Evolutionary conservation across 768 basidiomycete genomes (phyloP).

Genomic region (Xerocomellus chrysenteron): DNA sequence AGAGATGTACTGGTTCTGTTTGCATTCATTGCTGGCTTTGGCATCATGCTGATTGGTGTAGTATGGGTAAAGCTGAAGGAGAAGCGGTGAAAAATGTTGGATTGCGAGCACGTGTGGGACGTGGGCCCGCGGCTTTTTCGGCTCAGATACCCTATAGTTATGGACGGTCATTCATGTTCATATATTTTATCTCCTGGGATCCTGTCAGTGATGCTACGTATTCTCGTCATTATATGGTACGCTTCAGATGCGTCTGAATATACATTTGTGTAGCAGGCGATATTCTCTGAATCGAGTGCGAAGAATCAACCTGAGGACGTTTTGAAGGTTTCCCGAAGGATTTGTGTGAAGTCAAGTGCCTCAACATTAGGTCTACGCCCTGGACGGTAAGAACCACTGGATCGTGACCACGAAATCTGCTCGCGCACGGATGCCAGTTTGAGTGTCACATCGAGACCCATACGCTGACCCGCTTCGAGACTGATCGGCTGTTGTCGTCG

Average conservation of each 20-base stretch:
- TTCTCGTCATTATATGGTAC: background rate
- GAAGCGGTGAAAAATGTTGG: constrained; percentile 46
- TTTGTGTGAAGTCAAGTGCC: background rate
- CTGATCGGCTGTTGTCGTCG: constrained; percentile 3
- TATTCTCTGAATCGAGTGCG: background rate
- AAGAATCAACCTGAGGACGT: background rate
- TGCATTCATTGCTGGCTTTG: constrained; percentile 83
- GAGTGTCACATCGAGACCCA: constrained; percentile 26
- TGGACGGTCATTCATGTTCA: background rate
- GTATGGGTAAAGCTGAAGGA: constrained; percentile 82
- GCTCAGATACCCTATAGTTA: background rate
- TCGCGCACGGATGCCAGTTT: constrained; percentile 16
- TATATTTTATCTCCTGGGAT: background rate
- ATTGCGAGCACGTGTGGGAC: background rate
- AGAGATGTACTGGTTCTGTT: constrained; percentile 86
- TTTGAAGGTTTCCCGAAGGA: background rate
- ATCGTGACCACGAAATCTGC: background rate
- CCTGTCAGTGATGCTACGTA: background rate
- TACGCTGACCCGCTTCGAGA: constrained; percentile 25
- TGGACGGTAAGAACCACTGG: no score
- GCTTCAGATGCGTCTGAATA: background rate
- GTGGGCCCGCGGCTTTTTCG: no score
- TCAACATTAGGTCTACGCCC: background rate
- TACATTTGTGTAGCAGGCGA: background rate
- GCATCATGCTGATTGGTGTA: constrained; percentile 62